Percentiles rank a stretch among this genome's conserved stretches.
Conservation (phyloP, 768 basidiomycete genomes). For the Leccinum fibrillosum region DNA sequence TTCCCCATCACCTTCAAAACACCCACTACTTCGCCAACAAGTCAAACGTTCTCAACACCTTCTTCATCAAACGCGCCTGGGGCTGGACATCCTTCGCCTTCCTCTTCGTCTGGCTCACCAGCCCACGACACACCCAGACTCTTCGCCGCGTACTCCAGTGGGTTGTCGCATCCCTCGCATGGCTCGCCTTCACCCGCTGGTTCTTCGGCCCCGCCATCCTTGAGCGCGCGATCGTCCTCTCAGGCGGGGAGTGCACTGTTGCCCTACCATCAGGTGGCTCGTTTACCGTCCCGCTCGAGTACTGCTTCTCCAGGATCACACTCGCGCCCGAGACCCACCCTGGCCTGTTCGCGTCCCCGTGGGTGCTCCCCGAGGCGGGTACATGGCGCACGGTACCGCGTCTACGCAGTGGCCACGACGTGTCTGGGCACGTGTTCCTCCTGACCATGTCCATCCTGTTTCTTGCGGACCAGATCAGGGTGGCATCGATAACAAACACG, state of each 20-base stretch:
- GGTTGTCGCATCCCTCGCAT: conserved; percentile 56
- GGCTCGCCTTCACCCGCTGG: conserved; percentile 79
- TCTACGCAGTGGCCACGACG: conserved; percentile 81
- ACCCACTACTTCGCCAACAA: conserved; percentile 79
- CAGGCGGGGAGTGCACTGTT: conserved; percentile 79
- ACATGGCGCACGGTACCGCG: conserved; percentile 55
- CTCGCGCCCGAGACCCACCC: conserved; percentile 65
- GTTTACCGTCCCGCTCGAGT: conserved; percentile 52
- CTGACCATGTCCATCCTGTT: conserved; percentile 78
- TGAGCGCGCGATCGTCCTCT: conserved; percentile 58
- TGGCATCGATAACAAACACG: conserved; percentile 50
- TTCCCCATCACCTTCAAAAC: conserved; percentile 62
- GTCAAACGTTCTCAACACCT: conserved; percentile 73
- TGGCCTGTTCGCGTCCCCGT: conserved; percentile 47
- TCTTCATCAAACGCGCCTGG: conserved; percentile 91
- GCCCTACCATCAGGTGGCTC: conserved; percentile 51
- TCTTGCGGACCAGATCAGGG: conserved; percentile 59
- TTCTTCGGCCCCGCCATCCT: conserved; percentile 84
- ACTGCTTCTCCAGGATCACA: conserved; percentile 49
- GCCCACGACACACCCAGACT: conserved; percentile 44
- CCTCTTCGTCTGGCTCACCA: conserved; percentile 54
- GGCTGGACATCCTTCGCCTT: conserved; percentile 81
- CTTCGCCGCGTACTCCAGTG: conserved; percentile 49
- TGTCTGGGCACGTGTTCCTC: conserved; percentile 92
- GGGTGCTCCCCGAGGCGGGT: conserved; percentile 32